Evolutionary conservation across 1,139 yeast genomes (phyloP), one percentile per base, ranked within the genome.

Genomic region (Blastobotrys serpentis): DNA sequence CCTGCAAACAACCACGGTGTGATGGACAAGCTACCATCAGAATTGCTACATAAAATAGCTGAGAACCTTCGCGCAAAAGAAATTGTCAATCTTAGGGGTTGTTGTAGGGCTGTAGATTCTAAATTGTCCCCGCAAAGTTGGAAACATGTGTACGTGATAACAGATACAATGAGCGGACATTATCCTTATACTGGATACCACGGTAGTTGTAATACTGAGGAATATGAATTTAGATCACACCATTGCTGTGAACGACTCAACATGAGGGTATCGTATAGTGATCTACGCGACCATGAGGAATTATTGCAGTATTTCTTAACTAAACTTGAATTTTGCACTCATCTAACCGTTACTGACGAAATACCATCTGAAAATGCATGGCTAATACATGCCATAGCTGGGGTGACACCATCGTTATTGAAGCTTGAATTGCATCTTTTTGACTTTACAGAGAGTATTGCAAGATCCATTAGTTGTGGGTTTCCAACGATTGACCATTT

Each of bases 21-120:
- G 38, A 33, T 33, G 38, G 38, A 33, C 17, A 13, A 16, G 19
- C 11, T 33, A 13, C 38, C 38, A 4, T 11, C 38, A 16, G 38
- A 33, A 33, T 11, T 33, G 19, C 17, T 33, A 10, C 19, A 4
- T 13, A 14, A 33, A n/a, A 33, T 33, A 13, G 38, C 38, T 5
- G 19, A 33, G 13, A n/a, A 33, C 17, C 17, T 33, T 5, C 11
- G 18, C 4, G 13, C 17, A 10, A 4, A 14, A 10, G 18, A 33
- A 14, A 17, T 33, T 13, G 38, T 33, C 11, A 13, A 17, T 5
- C 17, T 11, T 7, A 13, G 38, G 13, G 8, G 21, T 14, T 10
- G 11, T 14, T n/a, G 19, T 17, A 13, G 11, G 11, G 17, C 17
- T 13, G 13, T 33, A 8, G 38, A 33, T 33, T n/a, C 10, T 5